A percentile compares a stretch with the other conserved stretches of the same genome.
Conservation (phyloP, 1,284 basidiomycete species). For the Sparassis latifolia region DNA sequence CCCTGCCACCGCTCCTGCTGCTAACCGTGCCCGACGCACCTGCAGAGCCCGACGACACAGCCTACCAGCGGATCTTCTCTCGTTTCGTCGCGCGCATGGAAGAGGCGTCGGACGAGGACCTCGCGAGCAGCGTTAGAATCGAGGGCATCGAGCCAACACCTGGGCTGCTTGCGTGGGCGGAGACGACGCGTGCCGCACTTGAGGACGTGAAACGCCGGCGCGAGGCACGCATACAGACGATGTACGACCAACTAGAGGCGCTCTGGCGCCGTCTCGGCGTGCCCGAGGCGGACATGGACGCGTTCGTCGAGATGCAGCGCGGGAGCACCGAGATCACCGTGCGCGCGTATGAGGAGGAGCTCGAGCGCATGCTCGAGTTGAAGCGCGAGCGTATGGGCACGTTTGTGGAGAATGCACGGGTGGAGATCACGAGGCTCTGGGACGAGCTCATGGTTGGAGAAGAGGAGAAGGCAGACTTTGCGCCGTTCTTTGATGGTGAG, state of each 20-base stretch:
- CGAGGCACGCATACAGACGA: slow-evolving; percentile 73
- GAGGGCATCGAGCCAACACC: slow-evolving; percentile 63
- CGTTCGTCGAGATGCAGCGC: slow-evolving; percentile 71
- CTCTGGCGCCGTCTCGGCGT: slow-evolving; percentile 79
- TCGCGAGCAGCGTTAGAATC: slow-evolving; percentile 38
- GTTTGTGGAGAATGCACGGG: slow-evolving; percentile 80
- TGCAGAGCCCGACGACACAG: slow-evolving; percentile 28
- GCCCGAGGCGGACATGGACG: slow-evolving; percentile 66
- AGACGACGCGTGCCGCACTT: slow-evolving; percentile 48
- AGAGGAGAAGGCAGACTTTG: slow-evolving; percentile 77
- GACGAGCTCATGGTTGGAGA: slow-evolving; percentile 83
- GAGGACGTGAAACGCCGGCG: slow-evolving; percentile 63
- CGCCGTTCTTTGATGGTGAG: slow-evolving; percentile 76
- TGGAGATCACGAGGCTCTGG: slow-evolving; percentile 81
- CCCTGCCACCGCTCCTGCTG: slow-evolving; percentile 20
- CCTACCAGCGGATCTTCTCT: slow-evolving; percentile 55
- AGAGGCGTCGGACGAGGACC: slow-evolving; percentile 47
- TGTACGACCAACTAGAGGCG: slow-evolving; percentile 81
- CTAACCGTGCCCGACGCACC: slow-evolving; percentile 14
- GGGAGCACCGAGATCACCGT: slow-evolving; percentile 75
- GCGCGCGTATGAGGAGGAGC: slow-evolving; percentile 80
- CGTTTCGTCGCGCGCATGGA: slow-evolving; percentile 57
- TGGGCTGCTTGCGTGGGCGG: slow-evolving; percentile 58
- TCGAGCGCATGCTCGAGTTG: slow-evolving; percentile 85
- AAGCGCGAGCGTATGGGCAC: slow-evolving; percentile 84